A percentile compares a stretch with the other conserved stretches of the same genome.
phyloP scores from a whole-genome alignment of 1,284 basidiomycete species.

The Cryptococcus sp. region DNA sequence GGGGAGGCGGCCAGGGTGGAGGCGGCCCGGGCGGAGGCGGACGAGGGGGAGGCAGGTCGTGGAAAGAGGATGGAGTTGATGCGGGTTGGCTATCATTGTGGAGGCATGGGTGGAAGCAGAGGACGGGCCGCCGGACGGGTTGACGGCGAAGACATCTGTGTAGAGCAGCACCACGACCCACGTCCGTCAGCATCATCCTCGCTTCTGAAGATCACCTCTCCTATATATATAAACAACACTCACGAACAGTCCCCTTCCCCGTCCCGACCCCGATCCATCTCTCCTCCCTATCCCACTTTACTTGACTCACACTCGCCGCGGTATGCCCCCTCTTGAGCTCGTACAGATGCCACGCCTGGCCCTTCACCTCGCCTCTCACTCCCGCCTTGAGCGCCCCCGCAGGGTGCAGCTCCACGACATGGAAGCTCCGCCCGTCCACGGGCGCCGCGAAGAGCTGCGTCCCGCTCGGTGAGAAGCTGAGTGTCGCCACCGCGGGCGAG shows the following conservation, averaged over 20 bases:
- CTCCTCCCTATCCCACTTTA: constrained; percentile 59
- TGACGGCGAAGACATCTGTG: constrained; percentile 69
- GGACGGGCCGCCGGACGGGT: constrained; percentile 68
- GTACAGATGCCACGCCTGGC: constrained; percentile 62
- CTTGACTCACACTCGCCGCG: constrained; percentile 59
- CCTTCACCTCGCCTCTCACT: constrained; percentile 20
- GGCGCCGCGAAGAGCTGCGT: constrained; percentile 59
- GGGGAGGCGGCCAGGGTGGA: neutral
- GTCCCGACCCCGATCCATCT: constrained; percentile 69
- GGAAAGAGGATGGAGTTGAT: constrained; percentile 56
- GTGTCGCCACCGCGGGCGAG: constrained; percentile 9
- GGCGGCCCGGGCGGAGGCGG: constrained; percentile 52
- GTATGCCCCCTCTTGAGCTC: constrained; percentile 68
- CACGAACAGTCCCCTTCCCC: constrained; percentile 51
- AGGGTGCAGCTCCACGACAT: constrained; percentile 56
- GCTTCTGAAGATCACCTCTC: no score
- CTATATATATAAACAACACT: constrained; percentile 31
- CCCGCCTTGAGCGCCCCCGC: constrained; percentile 11
- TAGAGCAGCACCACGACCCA: neutral
- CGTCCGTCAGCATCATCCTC: neutral
- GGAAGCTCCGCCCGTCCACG: constrained; percentile 60
- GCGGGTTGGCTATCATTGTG: constrained; percentile 59
- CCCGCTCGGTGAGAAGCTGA: constrained; percentile 64
- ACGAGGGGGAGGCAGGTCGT: constrained; percentile 60
- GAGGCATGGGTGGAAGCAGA: constrained; percentile 64